These are phyloP conservation scores for Xerocomellus amylosporus DNA, from an alignment of 768 basidiomycete genomes.

Conservation along the genomic window DNA sequence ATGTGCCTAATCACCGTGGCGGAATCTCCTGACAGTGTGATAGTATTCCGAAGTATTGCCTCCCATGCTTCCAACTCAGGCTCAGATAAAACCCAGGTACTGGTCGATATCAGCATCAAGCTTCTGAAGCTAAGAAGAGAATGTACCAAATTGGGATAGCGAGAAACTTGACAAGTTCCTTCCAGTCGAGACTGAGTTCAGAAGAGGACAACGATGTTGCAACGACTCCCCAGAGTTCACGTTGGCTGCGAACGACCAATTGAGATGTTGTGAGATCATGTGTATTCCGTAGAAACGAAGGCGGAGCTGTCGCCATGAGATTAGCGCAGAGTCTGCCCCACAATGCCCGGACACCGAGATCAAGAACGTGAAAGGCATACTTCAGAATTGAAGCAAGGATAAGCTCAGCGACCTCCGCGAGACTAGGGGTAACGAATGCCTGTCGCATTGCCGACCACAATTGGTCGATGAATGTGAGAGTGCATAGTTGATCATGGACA, in stretches of 20 bases:
- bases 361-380: constrained; percentile 39
- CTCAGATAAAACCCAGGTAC: constrained; percentile 45
- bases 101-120: constrained; percentile 21
- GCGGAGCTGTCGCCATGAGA: constrained; percentile 43
- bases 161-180: constrained; percentile 44
- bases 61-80: constrained; percentile 45
- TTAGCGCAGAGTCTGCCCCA: constrained; percentile 53
- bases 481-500: constrained; percentile 33
- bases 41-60: constrained; percentile 31
- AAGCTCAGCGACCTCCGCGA: constrained; percentile 43
- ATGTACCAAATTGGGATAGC: constrained; percentile 47
- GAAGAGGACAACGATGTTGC: constrained; percentile 34
- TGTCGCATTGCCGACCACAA: constrained; percentile 54
- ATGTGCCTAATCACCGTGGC: constrained; percentile 14
- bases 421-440: constrained; percentile 41
- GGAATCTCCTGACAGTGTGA: constrained; percentile 19
- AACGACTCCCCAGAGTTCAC: constrained; percentile 48
- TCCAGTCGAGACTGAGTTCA: constrained; percentile 34
- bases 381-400: constrained; percentile 48
- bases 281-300: constrained; percentile 38
- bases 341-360: constrained; percentile 35
- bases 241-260: constrained; percentile 20
- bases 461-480: constrained; percentile 40
- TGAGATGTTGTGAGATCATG: constrained; percentile 28
- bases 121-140: background rate